These are phyloP conservation scores for Gossypium armourianum DNA, from an alignment of 441 rosid genomes.

Conservation along the genomic window DNA sequence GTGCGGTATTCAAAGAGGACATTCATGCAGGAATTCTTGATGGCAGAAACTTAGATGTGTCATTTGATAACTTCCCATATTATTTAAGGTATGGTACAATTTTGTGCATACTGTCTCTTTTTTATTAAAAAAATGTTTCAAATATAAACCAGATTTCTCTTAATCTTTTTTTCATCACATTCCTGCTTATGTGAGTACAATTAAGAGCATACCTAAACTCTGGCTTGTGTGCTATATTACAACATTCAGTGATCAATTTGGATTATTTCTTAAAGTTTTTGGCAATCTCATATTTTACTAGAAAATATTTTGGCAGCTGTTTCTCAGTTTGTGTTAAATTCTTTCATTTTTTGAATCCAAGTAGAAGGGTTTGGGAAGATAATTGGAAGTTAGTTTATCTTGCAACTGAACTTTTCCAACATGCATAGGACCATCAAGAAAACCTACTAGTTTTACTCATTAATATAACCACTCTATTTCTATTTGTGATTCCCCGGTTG, in stretches of 20 bases:
- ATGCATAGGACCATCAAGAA: not conserved
- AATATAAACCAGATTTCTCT: not conserved
- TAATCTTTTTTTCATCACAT: slow-evolving; percentile 1
- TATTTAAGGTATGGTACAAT: slow-evolving; percentile 47
- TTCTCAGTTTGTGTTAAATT: not conserved
- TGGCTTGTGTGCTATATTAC: not conserved
- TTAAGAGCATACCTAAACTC: slow-evolving; percentile 2
- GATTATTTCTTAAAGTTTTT: not conserved
- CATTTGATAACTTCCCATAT: slow-evolving; percentile 76
- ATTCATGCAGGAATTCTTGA: slow-evolving; percentile 54
- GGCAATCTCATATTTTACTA: not conserved
- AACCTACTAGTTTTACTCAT: not conserved
- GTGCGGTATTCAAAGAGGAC: slow-evolving; percentile 45
- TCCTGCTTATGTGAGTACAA: not conserved
- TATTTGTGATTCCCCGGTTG: not conserved
- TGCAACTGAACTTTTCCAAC: not conserved
- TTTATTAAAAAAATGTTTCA: not conserved
- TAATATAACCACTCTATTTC: not conserved
- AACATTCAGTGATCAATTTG: not conserved
- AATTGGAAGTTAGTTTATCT: not conserved
- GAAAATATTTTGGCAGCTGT: not conserved
- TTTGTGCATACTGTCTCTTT: not conserved
- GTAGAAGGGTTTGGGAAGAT: slow-evolving; percentile 2
- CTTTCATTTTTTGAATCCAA: not conserved
- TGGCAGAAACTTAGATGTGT: slow-evolving; percentile 50